Evolutionary conservation across 2,329 filamentous ascomycete genomes (phyloP), one percentile per base, ranked within the genome.

Genomic region (Colletotrichum noveboracense): DNA sequence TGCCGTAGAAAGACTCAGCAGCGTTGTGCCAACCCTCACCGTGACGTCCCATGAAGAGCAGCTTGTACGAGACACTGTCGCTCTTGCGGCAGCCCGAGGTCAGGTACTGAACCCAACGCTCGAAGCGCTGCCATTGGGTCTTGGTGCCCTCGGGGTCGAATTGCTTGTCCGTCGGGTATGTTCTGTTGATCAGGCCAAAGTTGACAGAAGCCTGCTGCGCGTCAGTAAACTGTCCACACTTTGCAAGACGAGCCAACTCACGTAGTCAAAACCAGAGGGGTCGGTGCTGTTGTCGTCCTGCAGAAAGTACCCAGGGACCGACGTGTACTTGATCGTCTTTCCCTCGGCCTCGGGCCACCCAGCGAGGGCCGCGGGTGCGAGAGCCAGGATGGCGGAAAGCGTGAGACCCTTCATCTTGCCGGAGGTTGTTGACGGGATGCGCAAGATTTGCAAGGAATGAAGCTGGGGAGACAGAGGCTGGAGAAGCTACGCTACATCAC

Each of bases 41-140:
- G 80, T 95, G 94, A 52, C 94, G 91, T 5, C 91, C 93, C 82
- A 94, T 87, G 82, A 93, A 93, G 34, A 95, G 81, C 12, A 95
- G 87, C 79, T 93, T 93, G 85, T 94, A 95, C 34, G 87, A 84
- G 16, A 89, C 87, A 65, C 86, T 87, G 12, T 83, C 81, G n/a
- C 87, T 81, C 5, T 81, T 79, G 36, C 71, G 67, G 68, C 83
- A 82, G 32, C 81, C 78, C 13, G 77, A 76, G 84, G 93, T 93
- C 48, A 94, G 81, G 28, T 86, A 84, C 24, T 86, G 80, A 32
- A 94, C 87, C 79, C 92, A 92, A 75, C 89, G 82, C 56, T 86
- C 85, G 74, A 94, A 93, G n/a, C 90, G 88, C 82, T 92, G 85
- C 93, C 93, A 95, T 81, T 91, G 91, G 0, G 90, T 92, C 77